Conservation (phyloP, 2,329 filamentous ascomycete genomes). For the Calonectria henricotiae region DNA sequence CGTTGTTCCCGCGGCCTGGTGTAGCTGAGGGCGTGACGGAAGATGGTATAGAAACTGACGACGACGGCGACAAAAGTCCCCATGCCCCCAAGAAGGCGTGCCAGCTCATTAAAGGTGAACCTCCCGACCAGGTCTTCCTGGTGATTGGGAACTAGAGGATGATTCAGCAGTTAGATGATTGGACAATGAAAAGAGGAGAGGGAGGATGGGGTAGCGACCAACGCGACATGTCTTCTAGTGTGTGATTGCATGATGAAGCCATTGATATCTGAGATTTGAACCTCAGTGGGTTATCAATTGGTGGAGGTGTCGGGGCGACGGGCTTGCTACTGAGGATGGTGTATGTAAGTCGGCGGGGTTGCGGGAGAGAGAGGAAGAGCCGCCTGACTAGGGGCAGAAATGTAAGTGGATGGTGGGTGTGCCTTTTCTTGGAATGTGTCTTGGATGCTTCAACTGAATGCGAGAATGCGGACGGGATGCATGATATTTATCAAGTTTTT, state of each 20-base stretch:
- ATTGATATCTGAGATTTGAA: not conserved
- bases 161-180: not conserved
- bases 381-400: not conserved
- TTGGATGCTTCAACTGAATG: not conserved
- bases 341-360: not conserved
- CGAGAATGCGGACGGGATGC: not conserved
- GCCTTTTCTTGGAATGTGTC: not conserved
- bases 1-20: constrained; percentile 74
- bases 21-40: constrained; percentile 74
- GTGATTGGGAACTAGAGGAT: constrained; percentile 26
- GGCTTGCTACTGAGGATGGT: not conserved
- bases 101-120: constrained; percentile 71
- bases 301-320: not conserved
- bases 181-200: not conserved
- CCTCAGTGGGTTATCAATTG: not conserved
- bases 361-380: no score
- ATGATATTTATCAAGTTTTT: constrained; percentile 11
- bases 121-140: constrained; percentile 59
- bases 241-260: constrained; percentile 30
- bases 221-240: constrained; percentile 34
- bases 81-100: constrained; percentile 67
- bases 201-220: not conserved
- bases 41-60: constrained; percentile 72
- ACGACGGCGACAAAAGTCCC: constrained; percentile 68
- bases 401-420: not conserved